Evolutionary conservation across 345 rosid genomes (phyloP).

Genomic region (Syzygium aromaticum): DNA sequence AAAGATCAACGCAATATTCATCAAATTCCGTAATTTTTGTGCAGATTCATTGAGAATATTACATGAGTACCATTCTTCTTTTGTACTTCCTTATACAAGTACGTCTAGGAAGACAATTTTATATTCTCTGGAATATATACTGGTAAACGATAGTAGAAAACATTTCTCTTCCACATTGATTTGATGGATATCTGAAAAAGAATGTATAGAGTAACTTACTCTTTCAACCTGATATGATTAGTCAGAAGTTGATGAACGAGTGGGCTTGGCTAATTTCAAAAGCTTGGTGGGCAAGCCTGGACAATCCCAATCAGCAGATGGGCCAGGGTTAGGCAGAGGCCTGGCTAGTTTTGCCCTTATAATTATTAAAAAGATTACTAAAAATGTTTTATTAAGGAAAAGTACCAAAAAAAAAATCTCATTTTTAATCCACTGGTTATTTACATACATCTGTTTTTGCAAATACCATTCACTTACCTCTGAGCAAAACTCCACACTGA

Average conservation of each 20-base stretch:
- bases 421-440: too few species aligned
- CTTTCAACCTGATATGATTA: neutral
- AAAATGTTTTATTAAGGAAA: too few species aligned
- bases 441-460: neutral
- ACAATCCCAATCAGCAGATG: accelerated
- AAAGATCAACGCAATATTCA: neutral
- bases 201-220: neutral
- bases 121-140: neutral
- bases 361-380: neutral
- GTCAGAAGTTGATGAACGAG: neutral
- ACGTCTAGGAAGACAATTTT: neutral
- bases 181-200: neutral
- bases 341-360: neutral
- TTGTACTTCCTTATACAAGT: neutral
- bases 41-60: neutral
- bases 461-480: neutral
- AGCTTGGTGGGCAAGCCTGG: neutral
- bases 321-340: neutral
- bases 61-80: neutral
- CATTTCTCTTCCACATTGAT: neutral
- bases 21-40: neutral
- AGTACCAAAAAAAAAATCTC: too few species aligned
- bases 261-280: neutral
- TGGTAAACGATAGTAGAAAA: neutral
- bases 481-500: neutral